These are phyloP conservation scores for Cardiospermum halicacabum DNA, from an alignment of 345 rosid genomes.

Conservation along the genomic window DNA sequence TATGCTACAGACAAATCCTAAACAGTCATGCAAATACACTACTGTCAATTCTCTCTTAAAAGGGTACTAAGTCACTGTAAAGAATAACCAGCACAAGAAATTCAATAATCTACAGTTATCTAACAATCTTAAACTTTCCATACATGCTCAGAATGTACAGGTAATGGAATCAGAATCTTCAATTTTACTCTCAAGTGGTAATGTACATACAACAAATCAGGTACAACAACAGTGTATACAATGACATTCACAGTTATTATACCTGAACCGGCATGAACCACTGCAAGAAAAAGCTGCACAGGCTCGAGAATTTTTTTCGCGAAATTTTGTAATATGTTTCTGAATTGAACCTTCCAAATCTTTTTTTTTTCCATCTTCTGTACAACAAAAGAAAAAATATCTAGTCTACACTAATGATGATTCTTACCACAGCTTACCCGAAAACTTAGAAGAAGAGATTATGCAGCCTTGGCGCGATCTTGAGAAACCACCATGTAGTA, in stretches of 20 bases:
- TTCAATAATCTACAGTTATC: too few species aligned
- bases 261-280: constrained; percentile 15
- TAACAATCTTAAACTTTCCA: too few species aligned
- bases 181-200: constrained; percentile 16
- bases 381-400: constrained; percentile 30
- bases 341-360: constrained; percentile 21
- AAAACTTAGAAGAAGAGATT: constrained; percentile 17
- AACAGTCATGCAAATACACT: too few species aligned
- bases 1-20: too few species aligned
- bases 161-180: constrained; percentile 13
- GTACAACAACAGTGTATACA: constrained; percentile 15
- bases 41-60: too few species aligned
- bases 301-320: constrained; percentile 22
- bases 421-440: not conserved
- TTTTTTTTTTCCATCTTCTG: constrained; percentile 27
- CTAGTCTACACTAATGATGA: constrained; percentile 12
- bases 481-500: constrained; percentile 14
- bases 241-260: constrained; percentile 15
- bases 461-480: constrained; percentile 8
- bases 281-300: constrained; percentile 8
- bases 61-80: too few species aligned
- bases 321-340: constrained; percentile 16
- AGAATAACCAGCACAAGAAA: too few species aligned
- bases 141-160: constrained; percentile 2
- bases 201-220: constrained; percentile 31